A percentile compares a stretch with the other conserved stretches of the same genome.
These are phyloP conservation scores for Paralagenidium karlingii DNA, from an alignment of 352 stramenopile genomes.

Conservation along the genomic window DNA sequence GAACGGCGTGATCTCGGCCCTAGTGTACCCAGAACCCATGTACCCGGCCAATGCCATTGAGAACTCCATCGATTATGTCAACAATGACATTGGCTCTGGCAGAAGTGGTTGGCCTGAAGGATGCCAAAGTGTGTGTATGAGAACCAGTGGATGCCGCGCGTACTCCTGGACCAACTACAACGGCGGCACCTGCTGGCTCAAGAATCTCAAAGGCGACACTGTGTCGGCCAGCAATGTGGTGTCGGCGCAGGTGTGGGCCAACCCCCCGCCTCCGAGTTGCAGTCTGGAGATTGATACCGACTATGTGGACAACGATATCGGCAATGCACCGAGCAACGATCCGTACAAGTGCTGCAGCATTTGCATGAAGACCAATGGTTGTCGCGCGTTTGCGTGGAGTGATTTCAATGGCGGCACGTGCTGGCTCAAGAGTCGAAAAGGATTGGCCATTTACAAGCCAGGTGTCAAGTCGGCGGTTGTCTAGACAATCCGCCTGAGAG, in stretches of 20 bases:
- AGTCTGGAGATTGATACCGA: slow-evolving; percentile 9
- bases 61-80: slow-evolving; percentile 20
- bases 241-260: slow-evolving; percentile 10
- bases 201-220: slow-evolving; percentile 10
- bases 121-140: too few species aligned
- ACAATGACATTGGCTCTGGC: slow-evolving; percentile 13
- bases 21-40: slow-evolving; percentile 4
- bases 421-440: slow-evolving; percentile 7
- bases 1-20: slow-evolving; percentile 9
- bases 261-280: slow-evolving; percentile 9
- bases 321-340: slow-evolving; percentile 4
- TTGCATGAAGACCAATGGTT: slow-evolving; percentile 18
- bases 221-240: slow-evolving; percentile 8
- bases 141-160: slow-evolving; percentile 2
- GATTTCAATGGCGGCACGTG: slow-evolving; percentile 7
- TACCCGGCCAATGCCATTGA: slow-evolving; percentile 10
- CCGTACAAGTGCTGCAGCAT: slow-evolving; percentile 14
- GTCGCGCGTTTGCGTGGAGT: slow-evolving; percentile 16
- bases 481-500: slow-evolving; percentile 2
- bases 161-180: slow-evolving; percentile 23
- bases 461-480: slow-evolving; percentile 5
- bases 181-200: slow-evolving; percentile 25
- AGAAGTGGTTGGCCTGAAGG: too few species aligned
- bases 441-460: background rate
- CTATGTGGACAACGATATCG: slow-evolving; percentile 18